Evolutionary conservation across 345 rosid genomes (phyloP).

Genomic region (Aethionema arabicum): DNA sequence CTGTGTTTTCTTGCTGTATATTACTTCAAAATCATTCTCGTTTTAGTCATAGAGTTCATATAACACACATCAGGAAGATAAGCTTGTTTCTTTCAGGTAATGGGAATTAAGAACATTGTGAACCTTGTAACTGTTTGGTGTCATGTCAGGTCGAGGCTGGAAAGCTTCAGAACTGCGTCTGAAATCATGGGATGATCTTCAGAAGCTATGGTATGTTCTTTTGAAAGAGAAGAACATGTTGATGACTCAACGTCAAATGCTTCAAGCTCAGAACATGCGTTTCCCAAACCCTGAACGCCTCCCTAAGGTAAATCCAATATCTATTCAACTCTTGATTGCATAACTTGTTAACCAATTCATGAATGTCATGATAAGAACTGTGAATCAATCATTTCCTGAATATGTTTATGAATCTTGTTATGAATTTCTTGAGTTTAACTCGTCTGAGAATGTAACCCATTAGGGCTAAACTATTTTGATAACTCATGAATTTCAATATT

Average conservation of each 20-base stretch:
- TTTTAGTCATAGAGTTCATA: no score
- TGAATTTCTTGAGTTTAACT: no score
- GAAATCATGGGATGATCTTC: constrained; percentile 92
- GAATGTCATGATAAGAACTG: not conserved
- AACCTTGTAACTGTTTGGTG: constrained; percentile 5
- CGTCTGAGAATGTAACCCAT: not conserved
- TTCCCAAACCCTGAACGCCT: constrained; percentile 96
- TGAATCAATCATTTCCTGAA: not conserved
- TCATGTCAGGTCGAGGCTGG: constrained; percentile 82
- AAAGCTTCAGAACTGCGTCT: constrained; percentile 89
- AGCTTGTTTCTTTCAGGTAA: constrained; percentile 3
- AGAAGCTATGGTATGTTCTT: constrained; percentile 86
- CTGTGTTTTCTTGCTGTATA: not conserved
- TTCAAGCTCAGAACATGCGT: constrained; percentile 75
- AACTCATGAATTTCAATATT: constrained; percentile 1
- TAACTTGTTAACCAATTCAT: not conserved
- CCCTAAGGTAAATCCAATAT: constrained; percentile 61
- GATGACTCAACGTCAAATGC: constrained; percentile 97
- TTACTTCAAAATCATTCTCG: not conserved
- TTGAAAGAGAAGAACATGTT: constrained; percentile 96
- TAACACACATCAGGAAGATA: no score
- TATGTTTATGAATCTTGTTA: not conserved
- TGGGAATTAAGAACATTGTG: not conserved
- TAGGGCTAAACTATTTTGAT: not conserved
- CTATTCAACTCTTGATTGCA: not conserved